Evolutionary conservation across 2,329 filamentous ascomycete species (phyloP), one percentile per base, ranked within the genome.

Genomic region (Dactylellina parvicollis): DNA sequence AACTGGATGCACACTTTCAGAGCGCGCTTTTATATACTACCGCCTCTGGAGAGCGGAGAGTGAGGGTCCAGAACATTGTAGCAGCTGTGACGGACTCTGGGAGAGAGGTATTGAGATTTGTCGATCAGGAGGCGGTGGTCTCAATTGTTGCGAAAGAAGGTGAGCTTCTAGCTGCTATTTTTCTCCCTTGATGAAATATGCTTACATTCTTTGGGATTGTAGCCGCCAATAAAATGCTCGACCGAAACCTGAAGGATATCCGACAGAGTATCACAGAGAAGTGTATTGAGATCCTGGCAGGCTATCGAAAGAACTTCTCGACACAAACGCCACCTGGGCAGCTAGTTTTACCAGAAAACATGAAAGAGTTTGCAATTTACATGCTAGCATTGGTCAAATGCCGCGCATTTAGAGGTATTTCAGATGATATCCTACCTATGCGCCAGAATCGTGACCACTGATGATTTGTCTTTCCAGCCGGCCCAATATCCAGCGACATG

Each of bases 361-460:
- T 99, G 28, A 98, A 98, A 80, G 95, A 99, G 80, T 93, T 96
- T 78, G 89, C 90, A 78, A 98, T 99, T 92, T 98, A 95, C 81
- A 91, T 96, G 82, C 88, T 99, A 8, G 90, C 91, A 50, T 83
- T 98, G 75, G 83, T 96, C 80, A 99, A 99, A 81, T 93, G 88
- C 65, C 88, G 95, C 67, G 93, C 94, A 1, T 92, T 98, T 83
- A 98, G 98, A 83, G 87, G 83, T 84, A 78, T 75, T 77, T 46
- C 20, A 54, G 9, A 9, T 14, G n/a, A 44, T 42, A 46, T 32
- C 18, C 12, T 14, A 20, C n/a, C n/a, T 30, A 22, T 22, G 14
- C 44, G 18, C 49, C 34, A 49, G n/a, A 3, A 10, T 26, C 10
- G 24, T 10, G 3, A 36, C 4, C 7, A 20, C 56, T 56, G 20